A percentile compares a stretch with the other conserved stretches of the same genome.
These are phyloP conservation scores for Eucalyptus guilfoylei DNA, from an alignment of 345 rosid genomes.

Conservation along the genomic window DNA sequence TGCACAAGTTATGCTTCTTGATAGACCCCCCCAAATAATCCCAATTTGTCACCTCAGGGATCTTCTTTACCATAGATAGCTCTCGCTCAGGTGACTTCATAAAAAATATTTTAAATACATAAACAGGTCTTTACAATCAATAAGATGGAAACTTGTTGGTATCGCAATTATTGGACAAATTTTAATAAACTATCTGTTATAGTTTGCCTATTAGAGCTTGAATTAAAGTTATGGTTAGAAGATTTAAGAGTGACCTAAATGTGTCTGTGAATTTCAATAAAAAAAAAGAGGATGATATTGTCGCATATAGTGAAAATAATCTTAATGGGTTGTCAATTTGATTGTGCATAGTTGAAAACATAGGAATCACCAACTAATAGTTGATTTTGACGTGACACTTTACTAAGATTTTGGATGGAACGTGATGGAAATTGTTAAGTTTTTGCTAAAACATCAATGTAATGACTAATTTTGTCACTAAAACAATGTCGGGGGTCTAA, in stretches of 20 bases:
- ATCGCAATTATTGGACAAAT: background rate
- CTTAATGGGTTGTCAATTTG: background rate
- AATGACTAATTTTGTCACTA: background rate
- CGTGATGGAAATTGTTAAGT: background rate
- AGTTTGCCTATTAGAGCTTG: background rate
- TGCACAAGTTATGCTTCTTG: conserved; percentile 7
- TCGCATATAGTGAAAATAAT: background rate
- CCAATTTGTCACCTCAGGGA: background rate
- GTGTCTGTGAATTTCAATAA: background rate
- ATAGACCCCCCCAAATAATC: conserved; percentile 12
- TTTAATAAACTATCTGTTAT: background rate
- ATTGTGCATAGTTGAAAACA: background rate
- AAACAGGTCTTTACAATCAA: background rate
- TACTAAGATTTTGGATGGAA: background rate
- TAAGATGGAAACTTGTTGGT: background rate
- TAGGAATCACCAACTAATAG: background rate
- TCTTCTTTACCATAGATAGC: background rate
- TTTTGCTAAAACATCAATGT: background rate
- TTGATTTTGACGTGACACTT: background rate
- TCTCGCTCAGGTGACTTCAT: background rate
- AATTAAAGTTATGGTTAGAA: background rate
- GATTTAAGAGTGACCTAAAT: background rate
- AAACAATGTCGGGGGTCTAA: background rate
- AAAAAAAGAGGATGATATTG: background rate
- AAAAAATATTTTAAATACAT: background rate